These are phyloP conservation scores for Aureobasidium sp. DNA, from an alignment of 2,329 filamentous ascomycete species.

Conservation along the genomic window DNA sequence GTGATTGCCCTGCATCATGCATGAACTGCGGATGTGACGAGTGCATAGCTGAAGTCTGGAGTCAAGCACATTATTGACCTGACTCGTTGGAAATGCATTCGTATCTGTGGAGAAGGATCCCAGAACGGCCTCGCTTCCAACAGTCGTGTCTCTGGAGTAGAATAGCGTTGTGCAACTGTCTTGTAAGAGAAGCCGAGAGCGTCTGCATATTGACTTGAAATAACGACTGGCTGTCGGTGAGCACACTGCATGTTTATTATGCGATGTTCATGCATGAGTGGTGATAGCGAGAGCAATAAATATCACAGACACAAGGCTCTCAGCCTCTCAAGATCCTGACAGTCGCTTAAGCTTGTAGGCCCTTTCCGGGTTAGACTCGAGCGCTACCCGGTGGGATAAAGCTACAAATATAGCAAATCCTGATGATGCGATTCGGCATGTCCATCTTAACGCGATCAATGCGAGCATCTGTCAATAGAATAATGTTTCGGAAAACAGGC, in stretches of 20 bases:
- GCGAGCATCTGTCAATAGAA: constrained; percentile 2
- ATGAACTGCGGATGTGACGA: constrained; percentile 9
- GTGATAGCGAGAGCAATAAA: constrained; percentile 1
- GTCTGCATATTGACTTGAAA: not conserved
- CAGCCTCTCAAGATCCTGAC: not conserved
- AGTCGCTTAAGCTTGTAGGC: constrained; percentile 4
- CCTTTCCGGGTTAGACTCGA: constrained; percentile 1
- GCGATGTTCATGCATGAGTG: constrained; percentile 3
- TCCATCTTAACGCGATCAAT: not conserved
- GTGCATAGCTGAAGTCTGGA: constrained; percentile 1
- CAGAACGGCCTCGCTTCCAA: constrained; percentile 8
- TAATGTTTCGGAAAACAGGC: not conserved
- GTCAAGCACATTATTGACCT: not conserved
- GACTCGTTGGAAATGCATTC: constrained; percentile 2
- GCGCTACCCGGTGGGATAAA: constrained; percentile 1
- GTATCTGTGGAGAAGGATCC: constrained; percentile 8
- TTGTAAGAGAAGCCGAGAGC: not conserved
- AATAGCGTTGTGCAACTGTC: not conserved
- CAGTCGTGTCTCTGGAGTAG: not conserved
- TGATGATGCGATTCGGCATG: not conserved
- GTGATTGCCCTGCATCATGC: constrained; percentile 9
- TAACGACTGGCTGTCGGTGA: not conserved
- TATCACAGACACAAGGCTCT: not conserved
- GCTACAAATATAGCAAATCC: not conserved
- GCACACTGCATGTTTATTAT: constrained; percentile 4